Percentiles rank a stretch among this genome's conserved stretches.
These are phyloP conservation scores for Fusarium veterinarium DNA, from an alignment of 2,329 filamentous ascomycete genomes.

Conservation along the genomic window DNA sequence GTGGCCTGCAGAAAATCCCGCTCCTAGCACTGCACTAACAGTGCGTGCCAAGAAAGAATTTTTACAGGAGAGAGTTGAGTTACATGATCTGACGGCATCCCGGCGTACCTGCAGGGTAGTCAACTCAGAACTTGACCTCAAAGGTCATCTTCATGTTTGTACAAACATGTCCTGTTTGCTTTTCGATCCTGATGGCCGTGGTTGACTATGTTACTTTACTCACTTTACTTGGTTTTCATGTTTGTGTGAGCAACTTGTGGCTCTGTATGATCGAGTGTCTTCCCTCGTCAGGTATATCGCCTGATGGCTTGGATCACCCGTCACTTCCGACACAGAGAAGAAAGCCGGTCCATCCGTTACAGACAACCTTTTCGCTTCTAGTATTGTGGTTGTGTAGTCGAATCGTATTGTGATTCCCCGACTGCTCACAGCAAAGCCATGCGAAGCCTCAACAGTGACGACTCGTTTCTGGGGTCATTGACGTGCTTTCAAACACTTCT, in stretches of 20 bases:
- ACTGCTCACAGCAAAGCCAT: neutral
- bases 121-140: neutral
- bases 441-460: neutral
- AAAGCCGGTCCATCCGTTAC: neutral
- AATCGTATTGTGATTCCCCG: neutral
- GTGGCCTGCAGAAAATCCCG: too few relatives aligned
- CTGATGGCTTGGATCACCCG: neutral
- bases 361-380: neutral
- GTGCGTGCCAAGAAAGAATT: too few relatives aligned
- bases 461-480: neutral
- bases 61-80: too few relatives aligned
- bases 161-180: neutral
- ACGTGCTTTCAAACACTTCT: neutral
- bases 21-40: too few relatives aligned
- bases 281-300: neutral
- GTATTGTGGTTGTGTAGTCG: too few relatives aligned
- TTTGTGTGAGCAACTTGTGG: neutral
- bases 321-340: neutral
- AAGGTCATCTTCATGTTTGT: neutral
- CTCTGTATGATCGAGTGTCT: neutral
- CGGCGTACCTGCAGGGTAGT: neutral
- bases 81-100: neutral
- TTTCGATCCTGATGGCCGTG: too few relatives aligned
- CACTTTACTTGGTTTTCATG: too few relatives aligned
- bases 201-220: accelerated